Base-by-base conservation (phyloP, 1,284 basidiomycete genomes). In the Athelia psychrophila region DNA sequence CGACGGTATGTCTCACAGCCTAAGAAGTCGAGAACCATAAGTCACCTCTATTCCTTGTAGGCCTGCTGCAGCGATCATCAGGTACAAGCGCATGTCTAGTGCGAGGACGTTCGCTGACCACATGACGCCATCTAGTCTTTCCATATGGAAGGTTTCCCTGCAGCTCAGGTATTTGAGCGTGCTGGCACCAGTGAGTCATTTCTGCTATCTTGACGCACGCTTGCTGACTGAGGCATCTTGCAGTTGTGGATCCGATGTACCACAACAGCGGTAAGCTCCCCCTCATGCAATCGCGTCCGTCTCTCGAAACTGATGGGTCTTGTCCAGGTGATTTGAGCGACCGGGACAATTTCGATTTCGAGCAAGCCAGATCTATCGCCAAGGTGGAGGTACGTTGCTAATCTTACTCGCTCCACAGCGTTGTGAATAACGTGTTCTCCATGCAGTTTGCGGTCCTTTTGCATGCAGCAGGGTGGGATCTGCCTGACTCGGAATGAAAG, bases 41-140 rank as follows among this genome's bases (percentile, higher is more conserved):
- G n/a, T n/a, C n/a, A n/a, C n/a, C n/a, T n/a, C n/a, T n/a, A n/a
- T n/a, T n/a, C n/a, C n/a, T n/a, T 27, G 42, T 48, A 83, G 79
- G 89, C 81, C 25, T 95, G 93, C 70, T 95, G 93, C 71, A 92
- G 90, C 58, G 93, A 94, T 62, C 91, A 95, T 66, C 86, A 87
- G 75, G 84, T 79, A 59, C 48, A 61, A 58, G 8, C 30, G 47
- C 32, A 10, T 35, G n/a, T 47, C 19, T 47, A 38, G 46, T 15
- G 4, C 51, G 6, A 20, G 48, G n/a, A 32, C 0, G 46, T 53
- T 52, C 47, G 23, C 9, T 20, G n/a, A 50, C 44, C 16, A 47
- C 23, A n/a, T 35, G 42, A n/a, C n/a, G n/a, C n/a, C n/a, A n/a
- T 49, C 2, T 51, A 91, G 84, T 88, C 87, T 46, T 94, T 94